Evolutionary conservation across 2,329 filamentous ascomycete genomes (phyloP).

Genomic region (Aaosphaeria pasadenensis): DNA sequence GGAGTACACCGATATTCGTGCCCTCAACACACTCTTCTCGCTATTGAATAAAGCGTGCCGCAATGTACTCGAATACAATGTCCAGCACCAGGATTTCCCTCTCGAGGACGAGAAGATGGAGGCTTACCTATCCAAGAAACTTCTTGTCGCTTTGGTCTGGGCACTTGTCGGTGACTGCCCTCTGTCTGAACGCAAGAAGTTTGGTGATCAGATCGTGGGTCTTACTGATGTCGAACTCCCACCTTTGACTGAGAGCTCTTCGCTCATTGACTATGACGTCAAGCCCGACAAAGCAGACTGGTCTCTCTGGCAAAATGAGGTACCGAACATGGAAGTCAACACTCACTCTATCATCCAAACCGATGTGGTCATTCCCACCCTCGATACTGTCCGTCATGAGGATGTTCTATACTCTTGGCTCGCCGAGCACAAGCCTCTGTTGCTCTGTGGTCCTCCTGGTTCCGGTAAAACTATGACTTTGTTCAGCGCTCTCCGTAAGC

Average conservation of each 20-base stretch:
- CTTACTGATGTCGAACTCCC: constrained; percentile 86
- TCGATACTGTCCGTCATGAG: constrained; percentile 96
- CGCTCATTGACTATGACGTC: constrained; percentile 95
- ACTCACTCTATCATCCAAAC: constrained; percentile 98
- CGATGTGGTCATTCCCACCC: constrained; percentile 94
- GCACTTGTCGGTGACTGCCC: constrained; percentile 94
- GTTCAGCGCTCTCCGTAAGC: constrained; percentile 93
- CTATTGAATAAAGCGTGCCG: constrained; percentile 91
- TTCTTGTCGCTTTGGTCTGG: constrained; percentile 91
- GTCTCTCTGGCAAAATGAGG: constrained; percentile 90
- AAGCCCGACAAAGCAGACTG: constrained; percentile 83
- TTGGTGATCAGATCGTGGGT: constrained; percentile 79
- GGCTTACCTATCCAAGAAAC: constrained; percentile 86
- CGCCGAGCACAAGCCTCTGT: constrained; percentile 93
- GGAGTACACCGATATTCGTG: constrained; percentile 91
- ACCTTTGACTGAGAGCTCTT: constrained; percentile 70
- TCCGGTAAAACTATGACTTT: constrained; percentile 99
- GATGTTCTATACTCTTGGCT: constrained; percentile 99
- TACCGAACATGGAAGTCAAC: constrained; percentile 93
- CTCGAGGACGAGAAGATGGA: constrained; percentile 88
- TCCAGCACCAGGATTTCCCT: constrained; percentile 90
- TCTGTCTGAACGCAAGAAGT: constrained; percentile 78
- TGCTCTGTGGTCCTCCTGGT: constrained; percentile 95
- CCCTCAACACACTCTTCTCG: constrained; percentile 90
- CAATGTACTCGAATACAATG: constrained; percentile 92